A percentile compares a stretch with the other conserved stretches of the same genome.
phyloP scores from a whole-genome alignment of 805 yeast genomes.

The Saccharomyces jurei region DNA sequence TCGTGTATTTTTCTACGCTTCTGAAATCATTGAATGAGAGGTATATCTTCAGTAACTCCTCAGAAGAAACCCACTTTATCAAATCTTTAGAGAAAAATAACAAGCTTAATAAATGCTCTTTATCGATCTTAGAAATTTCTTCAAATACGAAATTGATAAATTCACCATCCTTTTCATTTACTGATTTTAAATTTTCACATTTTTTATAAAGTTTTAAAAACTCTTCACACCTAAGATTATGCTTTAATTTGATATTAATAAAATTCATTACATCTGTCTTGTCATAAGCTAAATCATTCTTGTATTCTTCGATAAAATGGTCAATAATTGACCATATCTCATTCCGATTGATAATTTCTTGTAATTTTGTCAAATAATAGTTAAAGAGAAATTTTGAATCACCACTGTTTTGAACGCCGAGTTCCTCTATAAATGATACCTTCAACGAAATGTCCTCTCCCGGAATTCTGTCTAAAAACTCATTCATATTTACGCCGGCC shows the following conservation, averaged over 20 bases:
- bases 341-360: constrained; percentile 10
- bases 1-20: constrained; percentile 14
- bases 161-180: constrained; percentile 1
- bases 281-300: constrained; percentile 17
- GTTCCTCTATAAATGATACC: constrained; percentile 19
- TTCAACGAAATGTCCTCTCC: constrained; percentile 13
- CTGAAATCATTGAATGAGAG: constrained; percentile 21
- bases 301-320: constrained; percentile 13
- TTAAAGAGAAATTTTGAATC: constrained; percentile 21
- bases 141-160: constrained; percentile 1
- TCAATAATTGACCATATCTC: constrained; percentile 16
- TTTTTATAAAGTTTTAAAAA: not conserved
- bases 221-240: constrained; percentile 1
- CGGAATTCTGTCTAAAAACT: constrained; percentile 9
- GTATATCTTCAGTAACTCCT: constrained; percentile 11
- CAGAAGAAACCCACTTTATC: constrained; percentile 1
- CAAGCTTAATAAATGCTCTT: constrained; percentile 11
- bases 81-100: constrained; percentile 2
- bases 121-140: constrained; percentile 15
- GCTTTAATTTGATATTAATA: constrained; percentile 14
- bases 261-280: constrained; percentile 17
- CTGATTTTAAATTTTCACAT: constrained; percentile 4
- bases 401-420: constrained; percentile 13
- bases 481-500: constrained; percentile 8
- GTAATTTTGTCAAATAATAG: constrained; percentile 20